These are phyloP conservation scores for Globisporangium cederbergense DNA, from an alignment of 352 stramenopile species.

Conservation along the genomic window DNA sequence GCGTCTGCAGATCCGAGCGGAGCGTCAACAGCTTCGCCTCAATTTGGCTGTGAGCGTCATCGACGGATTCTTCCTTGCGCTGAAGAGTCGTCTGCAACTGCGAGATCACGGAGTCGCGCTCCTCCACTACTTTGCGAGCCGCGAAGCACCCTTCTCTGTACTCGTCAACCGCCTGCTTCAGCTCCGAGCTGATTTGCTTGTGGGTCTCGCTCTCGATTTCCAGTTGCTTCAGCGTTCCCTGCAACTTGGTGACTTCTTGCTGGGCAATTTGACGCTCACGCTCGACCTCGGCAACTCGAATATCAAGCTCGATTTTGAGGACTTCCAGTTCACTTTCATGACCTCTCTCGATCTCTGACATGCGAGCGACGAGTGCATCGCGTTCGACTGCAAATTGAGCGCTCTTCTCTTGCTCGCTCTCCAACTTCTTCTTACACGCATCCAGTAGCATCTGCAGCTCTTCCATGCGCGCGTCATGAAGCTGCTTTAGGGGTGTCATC, in stretches of 20 bases:
- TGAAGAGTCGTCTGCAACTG: conserved; percentile 22
- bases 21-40: neutral
- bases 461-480: neutral
- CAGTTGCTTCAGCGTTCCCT: neutral
- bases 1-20: conserved; percentile 5
- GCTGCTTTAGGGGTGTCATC: neutral
- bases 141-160: conserved; percentile 6
- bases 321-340: conserved; percentile 3
- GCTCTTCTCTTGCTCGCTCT: conserved; percentile 6
- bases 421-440: conserved; percentile 1
- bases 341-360: conserved; percentile 4
- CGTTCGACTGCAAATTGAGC: conserved; percentile 1
- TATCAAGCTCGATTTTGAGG: conserved; percentile 3
- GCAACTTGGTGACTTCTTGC: conserved; percentile 11
- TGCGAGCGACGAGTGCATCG: conserved; percentile 3
- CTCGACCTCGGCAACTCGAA: conserved; percentile 5
- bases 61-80: conserved; percentile 11
- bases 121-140: neutral
- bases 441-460: conserved; percentile 5
- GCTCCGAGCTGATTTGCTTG: conserved; percentile 7
- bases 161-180: conserved; percentile 14
- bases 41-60: conserved; percentile 6
- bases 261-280: neutral
- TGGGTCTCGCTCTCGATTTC: neutral
- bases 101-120: conserved; percentile 6